Evolutionary conservation across 1,284 basidiomycete species (phyloP).

Genomic region (Cutaneotrichosporon cyanovorans): DNA sequence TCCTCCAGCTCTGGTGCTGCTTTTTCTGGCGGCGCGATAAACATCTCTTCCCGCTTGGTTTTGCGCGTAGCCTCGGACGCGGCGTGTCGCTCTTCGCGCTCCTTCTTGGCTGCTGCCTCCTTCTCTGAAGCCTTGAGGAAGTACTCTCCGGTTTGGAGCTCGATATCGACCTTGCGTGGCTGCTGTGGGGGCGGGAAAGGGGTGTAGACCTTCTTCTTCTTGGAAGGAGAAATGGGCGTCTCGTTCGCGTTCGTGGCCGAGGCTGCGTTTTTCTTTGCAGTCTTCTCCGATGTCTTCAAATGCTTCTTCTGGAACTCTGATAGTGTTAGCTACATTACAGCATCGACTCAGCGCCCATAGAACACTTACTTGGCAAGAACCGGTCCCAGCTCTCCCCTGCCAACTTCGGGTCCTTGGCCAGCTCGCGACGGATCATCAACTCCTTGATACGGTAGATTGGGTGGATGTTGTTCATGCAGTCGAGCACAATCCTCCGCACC

Average conservation of each 20-base stretch:
- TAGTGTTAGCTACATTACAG: neutral
- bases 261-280: conserved; percentile 71
- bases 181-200: conserved; percentile 95
- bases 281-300: conserved; percentile 86
- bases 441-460: conserved; percentile 99
- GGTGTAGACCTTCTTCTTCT: conserved; percentile 91
- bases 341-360: too few relatives aligned
- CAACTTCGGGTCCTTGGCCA: conserved; percentile 96
- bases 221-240: conserved; percentile 21
- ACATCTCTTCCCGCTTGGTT: conserved; percentile 72
- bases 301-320: conserved; percentile 82
- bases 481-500: conserved; percentile 86
- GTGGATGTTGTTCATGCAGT: conserved; percentile 99
- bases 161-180: conserved; percentile 89
- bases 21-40: conserved; percentile 69
- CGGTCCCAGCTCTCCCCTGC: conserved; percentile 93
- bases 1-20: conserved; percentile 61
- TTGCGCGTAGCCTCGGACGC: conserved; percentile 60
- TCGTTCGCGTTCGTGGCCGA: conserved; percentile 9
- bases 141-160: conserved; percentile 94
- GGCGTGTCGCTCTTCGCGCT: conserved; percentile 57
- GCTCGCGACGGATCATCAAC: conserved; percentile 95
- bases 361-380: conserved; percentile 66
- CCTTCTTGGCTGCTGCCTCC: conserved; percentile 37
- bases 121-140: conserved; percentile 73